Base-by-base conservation (phyloP, 345 rosid genomes). In the Corchorus olitorius region DNA sequence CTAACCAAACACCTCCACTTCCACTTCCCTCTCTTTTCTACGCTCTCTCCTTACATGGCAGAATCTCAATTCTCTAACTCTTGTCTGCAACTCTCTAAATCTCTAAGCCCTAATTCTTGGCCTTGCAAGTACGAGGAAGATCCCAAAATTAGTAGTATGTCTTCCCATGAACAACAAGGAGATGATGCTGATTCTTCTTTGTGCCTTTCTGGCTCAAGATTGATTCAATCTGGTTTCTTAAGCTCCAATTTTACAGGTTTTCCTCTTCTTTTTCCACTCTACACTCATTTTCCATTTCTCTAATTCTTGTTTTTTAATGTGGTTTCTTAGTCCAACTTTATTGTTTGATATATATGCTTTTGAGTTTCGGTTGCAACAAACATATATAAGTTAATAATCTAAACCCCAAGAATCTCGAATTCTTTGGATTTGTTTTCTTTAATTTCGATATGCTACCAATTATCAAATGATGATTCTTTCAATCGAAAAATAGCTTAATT, bases 221-320 rank as follows among this genome's bases (percentile, higher is more conserved):
- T 86, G 35, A 72, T 84, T 45, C 72, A 74, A 65, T 80, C 84
- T 45, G 89, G 89, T 71, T 82, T 84, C 65, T 6, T 68, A 2
- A 72, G 43, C 64, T 20, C 80, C 8, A 60, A 55, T 54, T 71
- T 53, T n/a, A 61, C 78, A 76, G 86, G 87, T 84, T 72, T 41
- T 50, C 48, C 0, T 35, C 15, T 70, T 34, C 10, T n/a, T 45
- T 66, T 64, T 65, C n/a, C 34, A 37, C 12, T 65, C 41, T 53
- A 6, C 17, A 4, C 48, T 15, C 48, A 55, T 33, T 55, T 48
- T 45, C 46, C 13, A 33, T 53, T 63, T 58, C 46, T 9, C 14
- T 41, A 0, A 48, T 48, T 68, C 72, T 68, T 68, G 56, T 68
- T 68, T 49, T 6, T 49, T 61, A 3, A 13, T 68, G 13, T 20